These are phyloP conservation scores for Tolypocladium ophioglossoides DNA, from an alignment of 2,329 filamentous ascomycete genomes.

Conservation along the genomic window DNA sequence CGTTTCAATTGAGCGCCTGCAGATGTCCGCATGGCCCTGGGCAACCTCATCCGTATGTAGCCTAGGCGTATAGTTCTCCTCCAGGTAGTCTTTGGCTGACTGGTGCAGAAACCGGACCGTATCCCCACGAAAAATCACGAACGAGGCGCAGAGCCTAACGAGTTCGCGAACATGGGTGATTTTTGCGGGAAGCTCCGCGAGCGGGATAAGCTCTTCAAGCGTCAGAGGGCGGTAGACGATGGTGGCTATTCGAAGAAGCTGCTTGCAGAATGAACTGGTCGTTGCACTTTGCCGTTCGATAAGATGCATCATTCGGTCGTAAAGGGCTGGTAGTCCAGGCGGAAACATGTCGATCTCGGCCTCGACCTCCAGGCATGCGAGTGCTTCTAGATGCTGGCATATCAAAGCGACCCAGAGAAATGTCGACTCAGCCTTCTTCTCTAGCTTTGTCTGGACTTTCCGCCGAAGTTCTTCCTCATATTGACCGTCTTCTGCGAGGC, in stretches of 20 bases:
- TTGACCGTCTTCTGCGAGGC: too few relatives aligned
- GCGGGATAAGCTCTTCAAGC: too few relatives aligned
- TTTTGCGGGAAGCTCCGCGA: neutral
- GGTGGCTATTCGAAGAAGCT: neutral
- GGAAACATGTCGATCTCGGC: neutral
- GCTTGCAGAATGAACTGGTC: neutral
- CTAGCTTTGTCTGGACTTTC: neutral
- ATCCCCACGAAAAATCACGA: too few relatives aligned
- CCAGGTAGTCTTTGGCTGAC: too few relatives aligned
- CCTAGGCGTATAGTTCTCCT: too few relatives aligned
- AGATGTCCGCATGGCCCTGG: too few relatives aligned
- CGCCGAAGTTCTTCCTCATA: neutral
- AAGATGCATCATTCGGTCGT: neutral
- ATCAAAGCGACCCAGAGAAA: neutral
- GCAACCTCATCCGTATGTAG: too few relatives aligned
- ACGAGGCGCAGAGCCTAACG: too few relatives aligned
- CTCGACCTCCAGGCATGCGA: too few relatives aligned
- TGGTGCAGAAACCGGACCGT: too few relatives aligned
- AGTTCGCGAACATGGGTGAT: too few relatives aligned
- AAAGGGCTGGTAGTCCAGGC: neutral
- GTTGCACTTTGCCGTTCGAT: neutral
- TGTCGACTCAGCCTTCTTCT: neutral
- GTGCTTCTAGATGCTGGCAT: neutral
- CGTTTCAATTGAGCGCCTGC: too few relatives aligned
- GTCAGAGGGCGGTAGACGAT: neutral